Base-by-base conservation (phyloP, 139 green algal species). In the Volvox africanus region DNA sequence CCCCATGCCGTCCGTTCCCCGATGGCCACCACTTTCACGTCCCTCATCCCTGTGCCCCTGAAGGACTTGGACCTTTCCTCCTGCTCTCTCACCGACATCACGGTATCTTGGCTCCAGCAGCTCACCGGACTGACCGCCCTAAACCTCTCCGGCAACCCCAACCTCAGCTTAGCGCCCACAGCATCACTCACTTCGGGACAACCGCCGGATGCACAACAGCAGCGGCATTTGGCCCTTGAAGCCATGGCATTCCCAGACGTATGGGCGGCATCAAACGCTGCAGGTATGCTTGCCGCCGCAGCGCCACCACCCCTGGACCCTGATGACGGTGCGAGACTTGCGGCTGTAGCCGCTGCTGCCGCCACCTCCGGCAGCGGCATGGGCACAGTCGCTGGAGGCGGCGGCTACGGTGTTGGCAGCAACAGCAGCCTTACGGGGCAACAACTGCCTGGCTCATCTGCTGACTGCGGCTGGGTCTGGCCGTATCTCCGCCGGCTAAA, bases 401-500 rank as follows among this genome's bases (percentile, higher is more conserved):
- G 37, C 0, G 18, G 36, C 36, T 16, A 19, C 28, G 73, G 73
- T 36, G 73, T 35, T 55, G 76, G 73, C 12, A 36, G 73, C 28
- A 55, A 55, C 44, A 55, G 44, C 9, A 55, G 5, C 44, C 5
- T 55, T 55, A 55, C 9, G 44, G 44, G 9, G 5, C n/a, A n/a
- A n/a, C n/a, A n/a, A n/a, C n/a, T n/a, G n/a, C 44, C 44, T 55
- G 44, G 5, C 9, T 55, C 44, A 55, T 55, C 9, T 55, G 44
- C 44, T 55, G 44, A 55, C 44, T 14, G 44, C 44, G 44, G 44
- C 9, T 35, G 6, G 13, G 33, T 88, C 18, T 89, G 83, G 83
- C 35, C 83, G 67, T 35, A 69, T 20, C 85, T 89, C 20, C 69
- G 71, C n/a, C n/a, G 71, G 6, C 85, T 89, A 20, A 82, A 89